These are phyloP conservation scores for Pythium utonaiense DNA, from an alignment of 352 stramenopile genomes.

Conservation along the genomic window DNA sequence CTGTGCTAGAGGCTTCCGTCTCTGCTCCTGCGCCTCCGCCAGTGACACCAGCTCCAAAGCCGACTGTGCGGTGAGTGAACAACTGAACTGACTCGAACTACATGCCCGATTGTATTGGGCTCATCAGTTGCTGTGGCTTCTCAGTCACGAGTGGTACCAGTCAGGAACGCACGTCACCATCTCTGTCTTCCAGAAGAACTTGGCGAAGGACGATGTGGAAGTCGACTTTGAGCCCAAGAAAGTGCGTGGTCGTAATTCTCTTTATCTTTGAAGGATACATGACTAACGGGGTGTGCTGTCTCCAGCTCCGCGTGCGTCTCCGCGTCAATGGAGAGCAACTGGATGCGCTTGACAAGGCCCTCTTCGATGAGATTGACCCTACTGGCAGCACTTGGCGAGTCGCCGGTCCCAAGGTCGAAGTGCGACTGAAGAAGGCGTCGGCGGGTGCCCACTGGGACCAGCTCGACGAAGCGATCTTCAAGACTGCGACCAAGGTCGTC, in stretches of 20 bases:
- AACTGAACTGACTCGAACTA: too few species aligned
- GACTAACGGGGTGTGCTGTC: not conserved
- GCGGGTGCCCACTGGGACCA: constrained; percentile 64
- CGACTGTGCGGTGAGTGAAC: constrained; percentile 21
- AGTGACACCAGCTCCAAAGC: constrained; percentile 6
- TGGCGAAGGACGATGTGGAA: constrained; percentile 56
- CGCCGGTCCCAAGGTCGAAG: constrained; percentile 70
- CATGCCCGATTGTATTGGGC: not conserved
- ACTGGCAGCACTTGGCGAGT: constrained; percentile 58
- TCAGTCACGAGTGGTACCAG: constrained; percentile 87
- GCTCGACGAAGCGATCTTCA: constrained; percentile 54
- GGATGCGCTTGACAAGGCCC: constrained; percentile 54
- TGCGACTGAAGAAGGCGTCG: constrained; percentile 77
- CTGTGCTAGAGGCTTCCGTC: not conserved
- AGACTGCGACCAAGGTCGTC: constrained; percentile 40
- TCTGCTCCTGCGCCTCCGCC: constrained; percentile 1
- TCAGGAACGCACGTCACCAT: constrained; percentile 75
- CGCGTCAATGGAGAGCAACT: constrained; percentile 46
- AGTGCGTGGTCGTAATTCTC: constrained; percentile 12
- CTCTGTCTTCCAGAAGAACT: constrained; percentile 82
- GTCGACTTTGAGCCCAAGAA: constrained; percentile 52
- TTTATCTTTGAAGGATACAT: not conserved
- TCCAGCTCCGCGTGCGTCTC: constrained; percentile 44
- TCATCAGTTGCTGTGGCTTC: not conserved
- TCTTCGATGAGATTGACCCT: constrained; percentile 73